Evolutionary conservation across 495 filamentous ascomycete species (phyloP).

Genomic region (Podospora didyma): DNA sequence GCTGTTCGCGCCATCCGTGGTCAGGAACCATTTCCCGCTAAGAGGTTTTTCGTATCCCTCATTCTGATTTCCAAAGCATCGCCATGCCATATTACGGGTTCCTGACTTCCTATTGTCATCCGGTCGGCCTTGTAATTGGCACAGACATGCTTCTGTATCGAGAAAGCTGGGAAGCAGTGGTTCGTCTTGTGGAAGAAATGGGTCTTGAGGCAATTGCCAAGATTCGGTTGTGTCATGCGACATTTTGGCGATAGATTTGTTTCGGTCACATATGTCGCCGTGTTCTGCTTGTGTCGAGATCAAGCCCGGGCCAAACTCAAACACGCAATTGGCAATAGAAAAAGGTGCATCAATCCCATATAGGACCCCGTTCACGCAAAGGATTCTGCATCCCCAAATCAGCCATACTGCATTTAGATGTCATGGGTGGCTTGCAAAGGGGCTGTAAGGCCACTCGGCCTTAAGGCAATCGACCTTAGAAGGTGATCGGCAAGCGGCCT

Average conservation of each 20-base stretch:
- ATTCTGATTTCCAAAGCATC: constrained; percentile 36
- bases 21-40: constrained; percentile 40
- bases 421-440: no score
- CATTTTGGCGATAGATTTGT: not conserved
- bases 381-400: no score
- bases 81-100: constrained; percentile 20
- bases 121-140: constrained; percentile 24
- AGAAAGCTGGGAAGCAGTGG: constrained; percentile 32
- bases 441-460: no score
- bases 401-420: no score
- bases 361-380: no score
- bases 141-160: constrained; percentile 36
- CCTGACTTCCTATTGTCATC: not conserved
- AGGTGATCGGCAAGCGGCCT: no score
- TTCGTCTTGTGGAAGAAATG: constrained; percentile 25
- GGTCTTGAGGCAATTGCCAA: constrained; percentile 19
- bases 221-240: not conserved
- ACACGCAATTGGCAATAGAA: no score
- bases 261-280: not conserved
- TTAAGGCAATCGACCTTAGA: no score
- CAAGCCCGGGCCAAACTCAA: no score
- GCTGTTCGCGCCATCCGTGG: constrained; percentile 5
- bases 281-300: no score
- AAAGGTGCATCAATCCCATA: no score
- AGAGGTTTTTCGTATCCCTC: constrained; percentile 19